These are phyloP conservation scores for Geosmithia morbida DNA, from an alignment of 2,329 filamentous ascomycete genomes.

Conservation along the genomic window DNA sequence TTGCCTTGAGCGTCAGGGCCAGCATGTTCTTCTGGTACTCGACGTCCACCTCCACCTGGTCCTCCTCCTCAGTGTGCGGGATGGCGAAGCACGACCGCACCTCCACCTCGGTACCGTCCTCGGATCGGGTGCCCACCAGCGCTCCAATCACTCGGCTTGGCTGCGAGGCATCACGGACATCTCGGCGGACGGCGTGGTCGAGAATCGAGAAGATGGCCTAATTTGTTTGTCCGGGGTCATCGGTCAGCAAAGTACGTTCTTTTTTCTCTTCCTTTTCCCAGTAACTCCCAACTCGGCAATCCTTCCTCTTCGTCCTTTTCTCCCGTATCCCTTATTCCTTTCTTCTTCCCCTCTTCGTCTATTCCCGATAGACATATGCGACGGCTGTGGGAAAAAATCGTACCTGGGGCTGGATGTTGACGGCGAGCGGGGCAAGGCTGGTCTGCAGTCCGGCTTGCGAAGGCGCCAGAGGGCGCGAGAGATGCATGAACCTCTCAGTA, in stretches of 20 bases:
- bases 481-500: constrained; percentile 81
- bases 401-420: constrained; percentile 93
- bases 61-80: constrained; percentile 93
- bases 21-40: constrained; percentile 99
- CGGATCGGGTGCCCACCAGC: constrained; percentile 79
- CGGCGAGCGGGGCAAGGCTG: constrained; percentile 80
- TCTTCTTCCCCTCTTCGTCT: not conserved
- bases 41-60: constrained; percentile 98
- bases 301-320: not conserved
- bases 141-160: constrained; percentile 95
- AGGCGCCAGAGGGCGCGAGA: constrained; percentile 82
- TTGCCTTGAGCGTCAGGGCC: constrained; percentile 80
- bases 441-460: constrained; percentile 64
- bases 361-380: not conserved
- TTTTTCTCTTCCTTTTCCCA: not conserved
- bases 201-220: constrained; percentile 63
- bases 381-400: constrained; percentile 14
- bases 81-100: constrained; percentile 96
- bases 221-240: no score
- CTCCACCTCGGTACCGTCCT: constrained; percentile 94
- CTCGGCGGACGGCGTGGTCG: constrained; percentile 88
- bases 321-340: not conserved
- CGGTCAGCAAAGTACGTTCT: constrained; percentile 15
- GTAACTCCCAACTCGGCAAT: not conserved
- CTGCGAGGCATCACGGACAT: constrained; percentile 52